Evolutionary conservation across 1,284 basidiomycete genomes (phyloP).

Genomic region (Tylopilus sp.): DNA sequence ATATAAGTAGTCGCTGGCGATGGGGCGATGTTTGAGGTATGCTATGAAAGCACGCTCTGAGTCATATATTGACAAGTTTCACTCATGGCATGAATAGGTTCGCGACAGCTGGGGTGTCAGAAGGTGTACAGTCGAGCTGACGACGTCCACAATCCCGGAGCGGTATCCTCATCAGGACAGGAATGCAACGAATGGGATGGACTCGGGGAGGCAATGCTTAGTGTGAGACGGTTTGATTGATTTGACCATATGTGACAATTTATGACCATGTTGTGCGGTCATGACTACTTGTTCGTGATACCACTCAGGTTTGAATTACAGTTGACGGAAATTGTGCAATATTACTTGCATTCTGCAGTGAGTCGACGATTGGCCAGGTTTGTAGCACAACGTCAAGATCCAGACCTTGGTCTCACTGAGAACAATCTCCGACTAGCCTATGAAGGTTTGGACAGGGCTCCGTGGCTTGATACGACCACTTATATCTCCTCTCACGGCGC

Average conservation of each 20-base stretch:
- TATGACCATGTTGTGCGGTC: too few species aligned
- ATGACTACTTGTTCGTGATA: too few species aligned
- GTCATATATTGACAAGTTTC: not conserved
- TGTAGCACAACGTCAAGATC: too few species aligned
- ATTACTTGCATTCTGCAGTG: too few species aligned
- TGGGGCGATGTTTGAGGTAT: slow-evolving; percentile 80
- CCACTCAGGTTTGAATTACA: too few species aligned
- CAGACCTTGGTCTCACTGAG: too few species aligned
- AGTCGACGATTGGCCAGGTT: too few species aligned
- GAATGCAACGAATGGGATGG: slow-evolving; percentile 65
- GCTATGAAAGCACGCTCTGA: not conserved
- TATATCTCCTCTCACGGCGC: too few species aligned
- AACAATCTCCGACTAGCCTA: too few species aligned
- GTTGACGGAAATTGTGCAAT: too few species aligned
- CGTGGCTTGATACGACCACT: too few species aligned
- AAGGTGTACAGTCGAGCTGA: slow-evolving; percentile 54
- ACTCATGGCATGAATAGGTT: slow-evolving; percentile 57
- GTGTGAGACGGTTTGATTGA: slow-evolving; percentile 75
- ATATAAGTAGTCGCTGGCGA: slow-evolving; percentile 69
- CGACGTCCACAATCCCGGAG: slow-evolving; percentile 9
- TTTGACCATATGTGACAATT: not conserved
- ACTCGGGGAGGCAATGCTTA: slow-evolving; percentile 55
- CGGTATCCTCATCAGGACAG: slow-evolving; percentile 18
- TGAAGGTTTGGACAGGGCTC: too few species aligned
- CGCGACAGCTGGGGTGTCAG: slow-evolving; percentile 76